A percentile compares a stretch with the other conserved stretches of the same genome.
Evolutionary conservation across 2,329 filamentous ascomycete species (phyloP).

Genomic region (Fonsecaea erecta): DNA sequence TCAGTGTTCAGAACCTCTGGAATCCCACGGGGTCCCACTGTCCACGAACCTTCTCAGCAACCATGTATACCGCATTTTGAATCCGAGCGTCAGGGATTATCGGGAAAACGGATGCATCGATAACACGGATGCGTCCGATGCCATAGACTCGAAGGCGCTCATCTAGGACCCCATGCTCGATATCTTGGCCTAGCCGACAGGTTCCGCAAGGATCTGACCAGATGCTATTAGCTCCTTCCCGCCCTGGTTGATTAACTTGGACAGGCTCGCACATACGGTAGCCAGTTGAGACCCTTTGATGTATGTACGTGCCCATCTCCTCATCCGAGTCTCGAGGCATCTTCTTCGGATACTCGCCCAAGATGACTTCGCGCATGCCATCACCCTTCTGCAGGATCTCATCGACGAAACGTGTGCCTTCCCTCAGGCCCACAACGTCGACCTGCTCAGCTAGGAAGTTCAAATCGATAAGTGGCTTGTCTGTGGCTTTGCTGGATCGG

Average conservation of each 20-base stretch:
- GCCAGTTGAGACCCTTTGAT: too few relatives aligned
- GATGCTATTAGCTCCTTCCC: too few relatives aligned
- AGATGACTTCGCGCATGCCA: slow-evolving; percentile 55
- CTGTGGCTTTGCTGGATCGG: slow-evolving; percentile 45
- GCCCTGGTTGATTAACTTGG: too few relatives aligned
- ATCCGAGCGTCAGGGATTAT: slow-evolving; percentile 62
- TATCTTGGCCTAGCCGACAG: slow-evolving; percentile 56
- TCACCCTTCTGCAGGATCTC: slow-evolving; percentile 62
- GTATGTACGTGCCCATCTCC: too few relatives aligned
- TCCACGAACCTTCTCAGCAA: slow-evolving; percentile 65
- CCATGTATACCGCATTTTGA: slow-evolving; percentile 65
- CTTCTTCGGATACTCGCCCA: slow-evolving; percentile 60
- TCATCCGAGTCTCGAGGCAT: slow-evolving; percentile 63
- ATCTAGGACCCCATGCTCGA: slow-evolving; percentile 58
- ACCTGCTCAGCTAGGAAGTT: slow-evolving; percentile 55
- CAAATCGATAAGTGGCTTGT: slow-evolving; percentile 50
- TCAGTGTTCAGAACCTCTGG: too few relatives aligned
- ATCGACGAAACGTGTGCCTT: slow-evolving; percentile 61
- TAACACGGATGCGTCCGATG: slow-evolving; percentile 58
- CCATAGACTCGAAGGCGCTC: slow-evolving; percentile 58
- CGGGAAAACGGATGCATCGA: slow-evolving; percentile 62
- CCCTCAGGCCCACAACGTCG: slow-evolving; percentile 62
- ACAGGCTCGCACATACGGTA: too few relatives aligned
- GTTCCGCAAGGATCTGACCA: slow-evolving; percentile 63
- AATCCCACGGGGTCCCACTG: too few relatives aligned